These are phyloP conservation scores for Dothideomycetidae sp. DNA, from an alignment of 2,329 filamentous ascomycete species.

Conservation along the genomic window DNA sequence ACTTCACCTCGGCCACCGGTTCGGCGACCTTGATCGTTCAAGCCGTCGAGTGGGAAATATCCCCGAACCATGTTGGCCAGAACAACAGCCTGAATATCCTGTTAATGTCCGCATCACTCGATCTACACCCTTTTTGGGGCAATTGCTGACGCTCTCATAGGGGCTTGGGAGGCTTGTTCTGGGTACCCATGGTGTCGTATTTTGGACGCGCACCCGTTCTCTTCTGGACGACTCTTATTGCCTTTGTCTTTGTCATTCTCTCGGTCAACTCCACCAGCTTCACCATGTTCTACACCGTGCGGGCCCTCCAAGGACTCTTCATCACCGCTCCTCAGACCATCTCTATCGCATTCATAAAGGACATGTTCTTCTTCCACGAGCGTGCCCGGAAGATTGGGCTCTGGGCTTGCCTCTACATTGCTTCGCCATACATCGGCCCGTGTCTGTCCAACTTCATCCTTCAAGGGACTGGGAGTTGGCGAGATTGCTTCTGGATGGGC, in stretches of 20 bases:
- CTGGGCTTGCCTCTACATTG: slow-evolving; percentile 26
- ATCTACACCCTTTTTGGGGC: no score
- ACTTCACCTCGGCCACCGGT: slow-evolving; percentile 30
- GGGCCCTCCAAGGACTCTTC: slow-evolving; percentile 34
- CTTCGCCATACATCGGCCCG: slow-evolving; percentile 28
- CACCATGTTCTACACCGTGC: slow-evolving; percentile 27
- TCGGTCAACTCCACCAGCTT: slow-evolving; percentile 26
- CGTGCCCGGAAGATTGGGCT: slow-evolving; percentile 27
- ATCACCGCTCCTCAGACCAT: slow-evolving; percentile 28
- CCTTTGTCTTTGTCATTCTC: slow-evolving; percentile 27
- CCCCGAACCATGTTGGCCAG: not conserved
- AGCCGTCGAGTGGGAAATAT: no score
- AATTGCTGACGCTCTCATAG: slow-evolving; percentile 26
- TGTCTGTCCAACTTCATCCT: slow-evolving; percentile 37
- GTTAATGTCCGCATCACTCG: slow-evolving; percentile 12
- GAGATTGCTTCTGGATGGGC: slow-evolving; percentile 35
- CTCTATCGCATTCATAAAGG: slow-evolving; percentile 35
- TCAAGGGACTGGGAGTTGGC: slow-evolving; percentile 28
- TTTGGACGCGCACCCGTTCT: slow-evolving; percentile 32
- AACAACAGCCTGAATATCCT: no score
- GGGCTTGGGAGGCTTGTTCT: slow-evolving; percentile 31
- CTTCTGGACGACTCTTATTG: slow-evolving; percentile 27
- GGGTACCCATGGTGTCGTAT: slow-evolving; percentile 28
- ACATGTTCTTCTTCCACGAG: slow-evolving; percentile 48
- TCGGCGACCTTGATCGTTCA: slow-evolving; percentile 29